Conservation (phyloP, 257 asterid species). For the Solanum acaule region DNA sequence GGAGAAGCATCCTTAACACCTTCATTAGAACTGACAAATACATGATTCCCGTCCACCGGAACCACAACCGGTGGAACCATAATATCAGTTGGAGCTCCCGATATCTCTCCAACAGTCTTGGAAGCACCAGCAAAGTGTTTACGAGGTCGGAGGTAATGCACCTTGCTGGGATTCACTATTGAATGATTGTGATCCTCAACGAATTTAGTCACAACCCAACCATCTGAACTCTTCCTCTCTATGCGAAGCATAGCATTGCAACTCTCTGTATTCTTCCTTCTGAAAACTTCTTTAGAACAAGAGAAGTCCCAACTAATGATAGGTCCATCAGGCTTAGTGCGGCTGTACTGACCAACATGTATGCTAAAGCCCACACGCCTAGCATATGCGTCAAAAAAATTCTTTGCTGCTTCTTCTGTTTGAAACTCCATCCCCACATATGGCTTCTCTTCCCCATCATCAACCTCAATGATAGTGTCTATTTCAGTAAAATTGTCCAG, state of each 20-base stretch:
- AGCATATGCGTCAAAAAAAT: constrained; percentile 58
- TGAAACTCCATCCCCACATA: constrained; percentile 64
- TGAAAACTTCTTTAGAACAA: constrained; percentile 56
- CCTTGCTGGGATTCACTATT: constrained; percentile 37
- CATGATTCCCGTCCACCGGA: constrained; percentile 39
- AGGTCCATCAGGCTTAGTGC: constrained; percentile 54
- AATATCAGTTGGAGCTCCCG: constrained; percentile 30
- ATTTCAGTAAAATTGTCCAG: constrained; percentile 23
- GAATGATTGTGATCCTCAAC: constrained; percentile 79
- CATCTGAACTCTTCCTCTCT: constrained; percentile 36
- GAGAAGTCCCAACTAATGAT: constrained; percentile 51
- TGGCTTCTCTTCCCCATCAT: constrained; percentile 37
- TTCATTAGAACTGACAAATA: constrained; percentile 29
- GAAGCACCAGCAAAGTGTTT: constrained; percentile 61
- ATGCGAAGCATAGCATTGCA: constrained; percentile 60
- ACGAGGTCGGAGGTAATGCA: constrained; percentile 51
- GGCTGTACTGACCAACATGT: constrained; percentile 50
- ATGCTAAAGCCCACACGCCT: constrained; percentile 55
- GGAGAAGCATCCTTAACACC: constrained; percentile 24
- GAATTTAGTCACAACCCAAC: constrained; percentile 67
- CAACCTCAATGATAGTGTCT: constrained; percentile 23
- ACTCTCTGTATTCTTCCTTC: constrained; percentile 48
- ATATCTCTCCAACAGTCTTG: constrained; percentile 30
- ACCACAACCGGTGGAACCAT: constrained; percentile 20
- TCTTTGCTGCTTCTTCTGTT: constrained; percentile 69